These are phyloP conservation scores for Aspergillus felis DNA, from an alignment of 2,329 filamentous ascomycete species.

Conservation along the genomic window DNA sequence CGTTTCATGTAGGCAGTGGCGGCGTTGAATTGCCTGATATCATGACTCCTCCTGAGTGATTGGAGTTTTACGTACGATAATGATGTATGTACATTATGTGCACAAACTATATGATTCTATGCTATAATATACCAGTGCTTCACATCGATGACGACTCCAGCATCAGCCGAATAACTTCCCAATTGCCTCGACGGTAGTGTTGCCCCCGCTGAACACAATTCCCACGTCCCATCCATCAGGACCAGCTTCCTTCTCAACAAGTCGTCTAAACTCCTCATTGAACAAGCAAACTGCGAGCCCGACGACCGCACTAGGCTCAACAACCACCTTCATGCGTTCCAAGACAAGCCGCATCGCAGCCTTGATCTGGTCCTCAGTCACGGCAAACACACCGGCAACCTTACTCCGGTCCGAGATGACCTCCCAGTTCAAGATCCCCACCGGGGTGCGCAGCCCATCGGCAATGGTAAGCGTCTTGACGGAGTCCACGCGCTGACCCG, in stretches of 20 bases:
- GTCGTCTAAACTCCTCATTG: conserved; percentile 73
- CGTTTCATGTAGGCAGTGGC: conserved; percentile 23
- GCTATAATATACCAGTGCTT: too few species aligned
- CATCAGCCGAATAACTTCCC: conserved; percentile 47
- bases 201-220: conserved; percentile 60
- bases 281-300: conserved; percentile 76
- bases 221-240: conserved; percentile 69
- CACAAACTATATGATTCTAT: not conserved
- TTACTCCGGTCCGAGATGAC: conserved; percentile 70
- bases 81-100: not conserved
- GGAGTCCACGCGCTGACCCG: conserved; percentile 59
- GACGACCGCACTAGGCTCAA: conserved; percentile 87
- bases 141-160: not conserved
- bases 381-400: conserved; percentile 67
- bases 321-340: conserved; percentile 84
- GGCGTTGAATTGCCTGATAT: conserved; percentile 19
- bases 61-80: not conserved
- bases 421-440: conserved; percentile 71
- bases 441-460: conserved; percentile 80
- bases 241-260: conserved; percentile 62
- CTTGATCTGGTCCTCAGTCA: conserved; percentile 77
- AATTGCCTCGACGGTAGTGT: conserved; percentile 61
- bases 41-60: not conserved
- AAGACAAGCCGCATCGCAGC: conserved; percentile 71
- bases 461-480: conserved; percentile 80